A percentile compares a stretch with the other conserved stretches of the same genome.
Conservation (phyloP, 2,329 filamentous ascomycete genomes). For the Hansfordia pulvinata region DNA sequence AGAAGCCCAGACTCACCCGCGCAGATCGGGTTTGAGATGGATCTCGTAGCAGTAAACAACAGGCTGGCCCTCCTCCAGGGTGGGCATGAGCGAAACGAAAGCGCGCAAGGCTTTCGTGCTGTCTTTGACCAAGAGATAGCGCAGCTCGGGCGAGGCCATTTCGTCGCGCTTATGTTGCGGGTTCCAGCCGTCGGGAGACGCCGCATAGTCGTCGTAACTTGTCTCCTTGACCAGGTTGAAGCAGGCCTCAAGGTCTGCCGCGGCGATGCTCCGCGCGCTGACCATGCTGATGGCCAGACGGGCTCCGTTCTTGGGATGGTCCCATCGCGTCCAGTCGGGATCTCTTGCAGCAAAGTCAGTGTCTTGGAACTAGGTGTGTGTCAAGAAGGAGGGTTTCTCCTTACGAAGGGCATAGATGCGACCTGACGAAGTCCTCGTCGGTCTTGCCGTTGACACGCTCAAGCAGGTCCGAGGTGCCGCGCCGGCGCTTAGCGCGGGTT, state of each 20-base stretch:
- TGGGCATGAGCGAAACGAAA: constrained; percentile 61
- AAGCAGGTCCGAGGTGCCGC: constrained; percentile 21
- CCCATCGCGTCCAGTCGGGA: constrained; percentile 26
- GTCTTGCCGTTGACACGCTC: constrained; percentile 31
- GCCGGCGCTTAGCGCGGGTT: constrained; percentile 13
- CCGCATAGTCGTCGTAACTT: constrained; percentile 49
- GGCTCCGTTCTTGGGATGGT: constrained; percentile 28
- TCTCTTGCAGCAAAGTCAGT: no score
- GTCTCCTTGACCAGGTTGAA: constrained; percentile 47
- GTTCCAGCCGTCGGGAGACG: constrained; percentile 51
- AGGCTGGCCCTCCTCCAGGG: constrained; percentile 47
- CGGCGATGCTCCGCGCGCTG: constrained; percentile 21
- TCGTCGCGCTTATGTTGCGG: constrained; percentile 45
- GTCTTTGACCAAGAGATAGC: constrained; percentile 50
- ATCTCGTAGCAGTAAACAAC: constrained; percentile 74
- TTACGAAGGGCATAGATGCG: constrained; percentile 34
- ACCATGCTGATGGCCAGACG: constrained; percentile 30
- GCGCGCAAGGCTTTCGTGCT: constrained; percentile 23
- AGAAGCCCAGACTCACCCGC: constrained; percentile 27
- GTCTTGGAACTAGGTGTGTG: no score
- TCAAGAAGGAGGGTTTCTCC: no score
- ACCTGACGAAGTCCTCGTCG: constrained; percentile 31
- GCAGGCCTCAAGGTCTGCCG: constrained; percentile 35
- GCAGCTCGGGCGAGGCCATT: constrained; percentile 54
- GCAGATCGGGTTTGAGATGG: constrained; percentile 44